phyloP scores from a whole-genome alignment of 331 rosid species.

The Malus hybrid region DNA sequence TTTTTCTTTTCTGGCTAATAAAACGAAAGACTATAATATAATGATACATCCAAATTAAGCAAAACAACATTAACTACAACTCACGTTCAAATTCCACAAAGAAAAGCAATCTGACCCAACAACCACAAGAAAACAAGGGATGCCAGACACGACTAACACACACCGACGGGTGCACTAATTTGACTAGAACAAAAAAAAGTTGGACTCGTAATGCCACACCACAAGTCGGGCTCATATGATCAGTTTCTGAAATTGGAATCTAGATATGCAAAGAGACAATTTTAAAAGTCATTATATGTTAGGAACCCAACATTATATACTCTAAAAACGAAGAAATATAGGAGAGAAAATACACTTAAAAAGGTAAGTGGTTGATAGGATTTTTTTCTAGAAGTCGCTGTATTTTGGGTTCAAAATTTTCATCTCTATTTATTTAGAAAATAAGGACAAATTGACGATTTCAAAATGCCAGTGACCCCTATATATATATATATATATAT shows the following conservation, averaged over 20 bases:
- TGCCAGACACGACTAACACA: background rate
- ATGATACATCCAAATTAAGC: background rate
- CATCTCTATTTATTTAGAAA: background rate
- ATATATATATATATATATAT: background rate
- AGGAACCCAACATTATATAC: too few relatives aligned
- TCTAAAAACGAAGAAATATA: too few relatives aligned
- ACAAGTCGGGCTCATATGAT: background rate
- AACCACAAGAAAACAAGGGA: background rate
- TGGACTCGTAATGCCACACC: background rate
- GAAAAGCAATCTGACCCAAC: background rate
- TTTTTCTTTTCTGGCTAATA: background rate
- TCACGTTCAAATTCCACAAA: background rate
- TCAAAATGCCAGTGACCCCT: background rate
- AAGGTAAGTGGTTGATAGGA: background rate
- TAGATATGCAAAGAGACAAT: too few relatives aligned
- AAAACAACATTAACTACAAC: too few relatives aligned
- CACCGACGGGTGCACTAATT: background rate
- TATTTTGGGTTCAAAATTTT: background rate
- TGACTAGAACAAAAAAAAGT: background rate
- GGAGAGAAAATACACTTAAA: too few relatives aligned
- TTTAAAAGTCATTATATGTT: too few relatives aligned
- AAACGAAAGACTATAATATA: background rate
- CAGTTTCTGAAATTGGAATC: too few relatives aligned
- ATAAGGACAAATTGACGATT: background rate
- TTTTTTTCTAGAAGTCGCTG: fast-evolving